Evolutionary conservation across 176 grass and related monocot species (phyloP).

Genomic region (Triticum turgidum): DNA sequence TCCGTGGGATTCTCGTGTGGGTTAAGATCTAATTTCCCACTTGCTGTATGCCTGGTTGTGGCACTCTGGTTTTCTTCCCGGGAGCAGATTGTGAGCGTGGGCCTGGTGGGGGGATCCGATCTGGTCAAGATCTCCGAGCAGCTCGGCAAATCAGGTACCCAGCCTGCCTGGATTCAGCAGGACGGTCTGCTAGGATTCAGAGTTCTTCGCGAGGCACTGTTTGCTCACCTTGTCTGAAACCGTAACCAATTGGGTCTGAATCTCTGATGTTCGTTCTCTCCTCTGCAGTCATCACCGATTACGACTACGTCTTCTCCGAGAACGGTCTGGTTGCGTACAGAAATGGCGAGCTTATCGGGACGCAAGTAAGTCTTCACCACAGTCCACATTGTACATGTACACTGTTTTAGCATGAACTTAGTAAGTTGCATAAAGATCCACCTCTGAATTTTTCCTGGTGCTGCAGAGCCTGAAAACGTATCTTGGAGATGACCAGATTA

Average conservation of each 20-base stretch:
- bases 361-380: constrained; percentile 42
- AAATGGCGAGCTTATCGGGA: constrained; percentile 74
- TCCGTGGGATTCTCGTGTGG: background rate
- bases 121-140: constrained; percentile 90
- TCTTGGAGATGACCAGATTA: constrained; percentile 76
- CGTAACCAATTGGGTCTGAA: background rate
- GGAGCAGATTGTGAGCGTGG: constrained; percentile 70
- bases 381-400: too few species aligned
- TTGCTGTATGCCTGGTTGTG: background rate
- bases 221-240: background rate
- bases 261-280: background rate
- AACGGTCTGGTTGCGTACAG: constrained; percentile 90
- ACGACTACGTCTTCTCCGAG: constrained; percentile 87
- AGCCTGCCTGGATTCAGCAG: background rate
- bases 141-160: constrained; percentile 78
- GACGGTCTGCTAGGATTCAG: background rate
- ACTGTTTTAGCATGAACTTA: background rate
- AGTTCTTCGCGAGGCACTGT: background rate
- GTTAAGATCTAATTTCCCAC: background rate
- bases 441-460: background rate
- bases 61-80: background rate
- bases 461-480: constrained; percentile 81
- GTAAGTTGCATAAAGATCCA: background rate
- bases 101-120: constrained; percentile 92
- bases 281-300: constrained; percentile 67